A percentile compares a stretch with the other conserved stretches of the same genome.
phyloP scores from a whole-genome alignment of 164 flowering plant species.

The Vitis cinerea region DNA sequence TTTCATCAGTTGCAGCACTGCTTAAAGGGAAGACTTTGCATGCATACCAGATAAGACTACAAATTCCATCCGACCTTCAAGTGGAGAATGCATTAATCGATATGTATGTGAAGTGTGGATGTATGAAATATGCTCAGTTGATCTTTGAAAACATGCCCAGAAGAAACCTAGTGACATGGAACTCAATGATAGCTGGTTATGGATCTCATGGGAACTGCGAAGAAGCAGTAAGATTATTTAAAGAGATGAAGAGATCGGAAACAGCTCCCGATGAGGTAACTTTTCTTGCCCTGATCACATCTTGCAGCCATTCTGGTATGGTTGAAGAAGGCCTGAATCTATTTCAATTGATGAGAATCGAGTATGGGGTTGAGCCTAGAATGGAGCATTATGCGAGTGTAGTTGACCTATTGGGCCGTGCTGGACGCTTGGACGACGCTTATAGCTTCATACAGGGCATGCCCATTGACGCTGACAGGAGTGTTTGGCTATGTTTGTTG shows the following conservation, averaged over 20 bases:
- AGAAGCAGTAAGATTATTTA: slow-evolving; percentile 35
- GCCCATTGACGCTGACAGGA: slow-evolving; percentile 48
- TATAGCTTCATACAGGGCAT: slow-evolving; percentile 38
- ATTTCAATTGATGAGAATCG: slow-evolving; percentile 42
- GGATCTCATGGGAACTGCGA: slow-evolving; percentile 54
- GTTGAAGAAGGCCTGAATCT: slow-evolving; percentile 44
- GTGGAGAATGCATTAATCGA: slow-evolving; percentile 54
- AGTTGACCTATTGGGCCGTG: slow-evolving; percentile 60
- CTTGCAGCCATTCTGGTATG: slow-evolving; percentile 64
- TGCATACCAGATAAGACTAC: slow-evolving; percentile 36
- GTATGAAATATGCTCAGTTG: slow-evolving; percentile 31
- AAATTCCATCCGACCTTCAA: slow-evolving; percentile 36
- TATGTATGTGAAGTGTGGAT: slow-evolving; percentile 61
- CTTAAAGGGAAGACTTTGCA: slow-evolving; percentile 54
- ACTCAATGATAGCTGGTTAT: slow-evolving; percentile 55
- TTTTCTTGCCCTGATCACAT: slow-evolving; percentile 49
- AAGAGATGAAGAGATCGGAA: slow-evolving; percentile 39
- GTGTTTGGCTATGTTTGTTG: slow-evolving; percentile 53
- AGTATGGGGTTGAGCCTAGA: slow-evolving; percentile 38
- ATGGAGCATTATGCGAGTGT: slow-evolving; percentile 58
- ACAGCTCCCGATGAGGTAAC: slow-evolving; percentile 48
- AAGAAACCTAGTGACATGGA: slow-evolving; percentile 51
- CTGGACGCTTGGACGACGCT: slow-evolving; percentile 55
- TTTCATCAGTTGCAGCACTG: slow-evolving; percentile 43
- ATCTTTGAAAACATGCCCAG: slow-evolving; percentile 34